phyloP scores from a whole-genome alignment of 2,329 filamentous ascomycete genomes.

The Epichloe typhina region DNA sequence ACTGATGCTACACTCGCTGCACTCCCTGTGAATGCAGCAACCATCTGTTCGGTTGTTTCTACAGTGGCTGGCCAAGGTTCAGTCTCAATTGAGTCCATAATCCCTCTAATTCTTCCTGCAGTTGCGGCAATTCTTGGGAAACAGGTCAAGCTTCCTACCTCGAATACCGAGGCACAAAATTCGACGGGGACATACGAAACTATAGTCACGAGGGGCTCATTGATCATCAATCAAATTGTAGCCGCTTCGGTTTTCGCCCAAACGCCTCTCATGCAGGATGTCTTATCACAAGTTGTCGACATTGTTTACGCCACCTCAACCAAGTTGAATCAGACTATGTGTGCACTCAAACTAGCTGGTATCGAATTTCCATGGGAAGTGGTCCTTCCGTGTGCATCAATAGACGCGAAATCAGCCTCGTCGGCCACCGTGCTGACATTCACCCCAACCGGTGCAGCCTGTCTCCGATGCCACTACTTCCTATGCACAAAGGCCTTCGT shows the following conservation, averaged over 20 bases:
- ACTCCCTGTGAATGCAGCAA: constrained; percentile 9
- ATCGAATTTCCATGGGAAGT: constrained; percentile 6
- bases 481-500: not conserved
- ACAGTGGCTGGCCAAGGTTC: constrained; percentile 9
- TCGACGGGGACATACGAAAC: constrained; percentile 6
- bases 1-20: constrained; percentile 11
- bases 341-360: constrained; percentile 8
- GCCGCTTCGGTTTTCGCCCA: constrained; percentile 1
- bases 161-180: constrained; percentile 1
- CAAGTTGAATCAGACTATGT: constrained; percentile 9
- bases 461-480: not conserved
- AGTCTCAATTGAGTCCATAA: constrained; percentile 2
- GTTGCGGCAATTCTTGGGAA: constrained; percentile 9
- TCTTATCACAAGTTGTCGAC: constrained; percentile 11
- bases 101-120: constrained; percentile 14
- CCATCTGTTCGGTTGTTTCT: constrained; percentile 8
- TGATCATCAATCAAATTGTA: constrained; percentile 11
- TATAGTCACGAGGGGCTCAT: constrained; percentile 9
- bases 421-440: constrained; percentile 2
- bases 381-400: constrained; percentile 10
- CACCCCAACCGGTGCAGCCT: not conserved
- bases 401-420: not conserved
- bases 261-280: constrained; percentile 7
- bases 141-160: not conserved
- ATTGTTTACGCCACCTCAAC: constrained; percentile 10